Conservation (phyloP, 768 basidiomycete genomes). For the Pisolithus tinctorius region DNA sequence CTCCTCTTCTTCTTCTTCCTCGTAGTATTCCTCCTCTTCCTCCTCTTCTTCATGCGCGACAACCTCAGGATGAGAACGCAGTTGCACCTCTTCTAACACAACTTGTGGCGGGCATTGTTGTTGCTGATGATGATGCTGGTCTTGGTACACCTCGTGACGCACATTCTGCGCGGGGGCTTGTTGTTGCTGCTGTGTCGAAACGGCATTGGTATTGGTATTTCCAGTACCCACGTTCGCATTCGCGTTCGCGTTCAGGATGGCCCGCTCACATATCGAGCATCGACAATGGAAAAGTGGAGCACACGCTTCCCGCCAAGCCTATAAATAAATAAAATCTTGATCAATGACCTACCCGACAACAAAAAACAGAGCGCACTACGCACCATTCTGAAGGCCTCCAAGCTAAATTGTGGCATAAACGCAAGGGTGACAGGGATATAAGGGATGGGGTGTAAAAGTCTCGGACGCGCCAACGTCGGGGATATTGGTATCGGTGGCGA, state of each 20-base stretch:
- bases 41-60: conserved; percentile 20
- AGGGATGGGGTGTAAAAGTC: conserved; percentile 59
- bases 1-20: conserved; percentile 19
- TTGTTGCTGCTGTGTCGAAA: conserved; percentile 11
- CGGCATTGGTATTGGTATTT: conserved; percentile 5
- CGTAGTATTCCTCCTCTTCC: conserved; percentile 24
- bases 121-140: conserved; percentile 3
- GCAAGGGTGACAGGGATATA: conserved; percentile 53
- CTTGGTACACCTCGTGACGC: too few relatives aligned
- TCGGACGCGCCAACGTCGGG: conserved; percentile 58
- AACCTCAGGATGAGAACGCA: not conserved
- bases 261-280: conserved; percentile 69
- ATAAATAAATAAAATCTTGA: conserved; percentile 4
- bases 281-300: conserved; percentile 65
- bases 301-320: conserved; percentile 75
- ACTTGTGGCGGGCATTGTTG: conserved; percentile 15
- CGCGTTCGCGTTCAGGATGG: conserved; percentile 46
- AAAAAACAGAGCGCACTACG: conserved; percentile 18
- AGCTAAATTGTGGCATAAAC: conserved; percentile 50
- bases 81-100: conserved; percentile 19
- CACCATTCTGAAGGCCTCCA: conserved; percentile 53
- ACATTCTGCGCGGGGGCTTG: not conserved
- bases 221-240: conserved; percentile 25
- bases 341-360: not conserved
- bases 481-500: conserved; percentile 39